Percentiles rank a stretch among this genome's conserved stretches.
Evolutionary conservation across 1,284 basidiomycete species (phyloP).

Genomic region (Volvariella surrecta): DNA sequence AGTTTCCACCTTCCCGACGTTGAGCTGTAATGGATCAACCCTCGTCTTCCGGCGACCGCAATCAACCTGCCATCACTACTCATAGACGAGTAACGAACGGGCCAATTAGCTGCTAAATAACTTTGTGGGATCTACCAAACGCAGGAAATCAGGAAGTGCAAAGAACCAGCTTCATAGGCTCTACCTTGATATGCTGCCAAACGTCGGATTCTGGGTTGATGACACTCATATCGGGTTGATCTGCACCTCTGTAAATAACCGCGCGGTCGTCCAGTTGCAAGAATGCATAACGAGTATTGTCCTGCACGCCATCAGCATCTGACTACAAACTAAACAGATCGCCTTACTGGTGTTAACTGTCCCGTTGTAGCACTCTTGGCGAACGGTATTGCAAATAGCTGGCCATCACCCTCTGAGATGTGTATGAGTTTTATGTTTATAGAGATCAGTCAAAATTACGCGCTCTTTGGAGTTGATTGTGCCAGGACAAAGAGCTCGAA

Average conservation of each 20-base stretch:
- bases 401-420: slow-evolving; percentile 46
- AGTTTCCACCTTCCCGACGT: slow-evolving; percentile 94
- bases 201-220: slow-evolving; percentile 99
- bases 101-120: slow-evolving; percentile 92
- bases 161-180: too few species aligned
- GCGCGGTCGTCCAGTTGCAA: slow-evolving; percentile 93
- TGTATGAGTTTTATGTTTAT: slow-evolving; percentile 2
- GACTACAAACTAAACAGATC: background rate
- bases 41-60: slow-evolving; percentile 88
- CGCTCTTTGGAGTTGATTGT: slow-evolving; percentile 38
- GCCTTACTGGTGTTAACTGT: slow-evolving; percentile 78
- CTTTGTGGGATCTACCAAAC: slow-evolving; percentile 62
- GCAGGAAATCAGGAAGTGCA: too few species aligned
- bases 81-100: slow-evolving; percentile 88
- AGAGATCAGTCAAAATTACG: slow-evolving; percentile 13
- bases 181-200: slow-evolving; percentile 90
- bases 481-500: slow-evolving; percentile 77
- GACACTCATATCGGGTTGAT: slow-evolving; percentile 96
- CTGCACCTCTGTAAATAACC: slow-evolving; percentile 92
- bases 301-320: slow-evolving; percentile 34
- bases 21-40: slow-evolving; percentile 90
- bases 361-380: slow-evolving; percentile 91
- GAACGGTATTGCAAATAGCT: slow-evolving; percentile 85
- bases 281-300: slow-evolving; percentile 92
- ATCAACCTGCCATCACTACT: slow-evolving; percentile 89